These are phyloP conservation scores for Phytopythium chamaehyphon DNA, from an alignment of 352 stramenopile species.

Conservation along the genomic window DNA sequence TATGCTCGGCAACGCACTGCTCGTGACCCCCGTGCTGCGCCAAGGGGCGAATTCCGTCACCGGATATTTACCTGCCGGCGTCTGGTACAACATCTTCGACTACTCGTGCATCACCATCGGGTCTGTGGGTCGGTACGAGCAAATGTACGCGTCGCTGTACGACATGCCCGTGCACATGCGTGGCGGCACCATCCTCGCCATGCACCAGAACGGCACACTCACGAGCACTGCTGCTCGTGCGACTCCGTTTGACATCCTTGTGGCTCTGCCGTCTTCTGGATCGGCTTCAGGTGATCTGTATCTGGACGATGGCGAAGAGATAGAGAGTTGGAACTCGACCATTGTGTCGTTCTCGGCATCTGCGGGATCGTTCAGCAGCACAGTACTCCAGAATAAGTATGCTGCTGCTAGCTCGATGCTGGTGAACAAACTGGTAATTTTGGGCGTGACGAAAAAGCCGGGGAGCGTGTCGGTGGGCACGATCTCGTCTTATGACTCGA, in stretches of 20 bases:
- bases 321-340: conserved; percentile 22
- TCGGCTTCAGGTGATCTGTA: conserved; percentile 40
- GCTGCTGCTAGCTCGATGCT: conserved; percentile 9
- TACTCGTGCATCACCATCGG: conserved; percentile 29
- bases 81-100: conserved; percentile 62
- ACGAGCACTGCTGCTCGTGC: conserved; percentile 37
- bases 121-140: conserved; percentile 18
- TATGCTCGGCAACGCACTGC: conserved; percentile 20
- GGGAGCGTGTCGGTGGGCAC: conserved; percentile 20
- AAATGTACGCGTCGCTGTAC: conserved; percentile 45
- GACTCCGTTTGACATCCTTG: conserved; percentile 47
- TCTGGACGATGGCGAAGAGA: conserved; percentile 45
- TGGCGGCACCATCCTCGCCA: conserved; percentile 39
- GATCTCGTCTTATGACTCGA: conserved; percentile 21
- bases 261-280: conserved; percentile 23
- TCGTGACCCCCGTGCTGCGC: conserved; percentile 46
- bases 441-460: conserved; percentile 15
- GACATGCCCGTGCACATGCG: conserved; percentile 58
- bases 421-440: conserved; percentile 26
- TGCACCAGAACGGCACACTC: conserved; percentile 37
- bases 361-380: conserved; percentile 12
- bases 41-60: conserved; percentile 37
- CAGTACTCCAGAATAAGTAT: conserved; percentile 17
- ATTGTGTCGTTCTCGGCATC: conserved; percentile 32
- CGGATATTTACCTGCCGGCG: conserved; percentile 35